phyloP scores from a whole-genome alignment of 441 rosid genomes.

The Gossypium davidsonii region DNA sequence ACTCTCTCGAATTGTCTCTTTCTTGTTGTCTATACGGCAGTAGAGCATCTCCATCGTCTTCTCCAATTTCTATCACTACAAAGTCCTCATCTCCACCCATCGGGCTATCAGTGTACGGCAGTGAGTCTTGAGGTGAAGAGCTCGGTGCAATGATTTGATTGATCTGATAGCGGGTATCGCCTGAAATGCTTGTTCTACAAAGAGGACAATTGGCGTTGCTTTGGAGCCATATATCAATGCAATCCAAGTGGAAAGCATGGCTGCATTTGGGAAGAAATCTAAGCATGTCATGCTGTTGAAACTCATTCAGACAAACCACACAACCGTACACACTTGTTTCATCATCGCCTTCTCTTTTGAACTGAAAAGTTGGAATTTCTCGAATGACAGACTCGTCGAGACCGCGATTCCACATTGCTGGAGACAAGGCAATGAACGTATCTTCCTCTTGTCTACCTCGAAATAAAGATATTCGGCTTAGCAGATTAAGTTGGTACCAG shows the following conservation, averaged over 20 bases:
- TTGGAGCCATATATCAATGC: constrained; percentile 59
- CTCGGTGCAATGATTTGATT: constrained; percentile 49
- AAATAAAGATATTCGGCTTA: constrained; percentile 32
- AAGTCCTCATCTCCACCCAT: constrained; percentile 45
- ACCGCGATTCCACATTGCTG: constrained; percentile 40
- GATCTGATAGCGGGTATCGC: constrained; percentile 28
- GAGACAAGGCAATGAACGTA: constrained; percentile 50
- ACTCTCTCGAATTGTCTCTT: constrained; percentile 20
- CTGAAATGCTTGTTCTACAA: constrained; percentile 54
- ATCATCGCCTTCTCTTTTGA: constrained; percentile 27
- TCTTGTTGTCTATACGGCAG: constrained; percentile 22
- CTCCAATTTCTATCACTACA: constrained; percentile 54
- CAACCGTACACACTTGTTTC: constrained; percentile 36
- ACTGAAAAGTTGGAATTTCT: constrained; percentile 47
- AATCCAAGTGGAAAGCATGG: constrained; percentile 54
- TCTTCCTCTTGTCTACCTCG: constrained; percentile 41
- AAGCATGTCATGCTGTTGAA: constrained; percentile 50
- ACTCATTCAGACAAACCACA: constrained; percentile 58
- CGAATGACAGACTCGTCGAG: constrained; percentile 45
- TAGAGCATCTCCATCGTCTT: constrained; percentile 20
- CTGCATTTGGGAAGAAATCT: constrained; percentile 54
- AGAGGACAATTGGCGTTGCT: constrained; percentile 55
- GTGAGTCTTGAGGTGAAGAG: constrained; percentile 56
- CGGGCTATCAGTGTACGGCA: constrained; percentile 29
- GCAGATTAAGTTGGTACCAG: constrained; percentile 34